Evolutionary conservation across 2,329 filamentous ascomycete genomes (phyloP).

Genomic region (Colletotrichum coccodes): DNA sequence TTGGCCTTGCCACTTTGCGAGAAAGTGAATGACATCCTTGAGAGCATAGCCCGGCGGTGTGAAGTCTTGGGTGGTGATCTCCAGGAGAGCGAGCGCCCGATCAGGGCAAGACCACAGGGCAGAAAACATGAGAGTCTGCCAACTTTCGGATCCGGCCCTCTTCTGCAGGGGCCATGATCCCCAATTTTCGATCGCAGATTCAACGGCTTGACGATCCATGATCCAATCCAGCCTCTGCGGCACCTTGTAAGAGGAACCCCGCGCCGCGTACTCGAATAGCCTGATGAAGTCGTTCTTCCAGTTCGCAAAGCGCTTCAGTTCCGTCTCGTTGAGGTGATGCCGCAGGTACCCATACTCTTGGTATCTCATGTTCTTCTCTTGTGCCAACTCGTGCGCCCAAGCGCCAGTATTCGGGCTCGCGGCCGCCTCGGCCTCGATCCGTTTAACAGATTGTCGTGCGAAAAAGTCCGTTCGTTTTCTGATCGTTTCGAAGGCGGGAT

Average conservation of each 20-base stretch:
- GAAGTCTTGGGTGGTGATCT: conserved; percentile 50
- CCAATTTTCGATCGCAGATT: conserved; percentile 39
- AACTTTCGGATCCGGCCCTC: conserved; percentile 30
- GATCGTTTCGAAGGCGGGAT: background rate
- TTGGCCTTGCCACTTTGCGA: conserved; percentile 36
- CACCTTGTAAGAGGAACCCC: background rate
- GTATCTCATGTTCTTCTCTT: conserved; percentile 32
- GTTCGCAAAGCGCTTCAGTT: conserved; percentile 16
- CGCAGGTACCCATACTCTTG: conserved; percentile 31
- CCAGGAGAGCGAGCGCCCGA: conserved; percentile 44
- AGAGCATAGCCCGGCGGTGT: conserved; percentile 49
- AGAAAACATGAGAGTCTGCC: conserved; percentile 48
- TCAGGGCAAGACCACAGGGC: conserved; percentile 45
- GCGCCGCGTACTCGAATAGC: background rate
- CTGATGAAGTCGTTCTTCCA: conserved; percentile 31
- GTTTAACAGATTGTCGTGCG: background rate
- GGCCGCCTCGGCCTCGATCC: background rate
- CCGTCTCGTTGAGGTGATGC: conserved; percentile 14
- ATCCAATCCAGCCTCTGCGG: conserved; percentile 37
- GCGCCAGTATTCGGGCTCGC: background rate
- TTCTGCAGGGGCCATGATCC: conserved; percentile 12
- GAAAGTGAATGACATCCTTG: conserved; percentile 46
- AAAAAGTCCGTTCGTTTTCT: background rate
- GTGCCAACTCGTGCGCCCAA: background rate
- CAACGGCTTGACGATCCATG: conserved; percentile 40